A percentile compares a stretch with the other conserved stretches of the same genome.
phyloP scores from a whole-genome alignment of 2,329 filamentous ascomycete genomes.

The Exophiala xenobiotica region DNA sequence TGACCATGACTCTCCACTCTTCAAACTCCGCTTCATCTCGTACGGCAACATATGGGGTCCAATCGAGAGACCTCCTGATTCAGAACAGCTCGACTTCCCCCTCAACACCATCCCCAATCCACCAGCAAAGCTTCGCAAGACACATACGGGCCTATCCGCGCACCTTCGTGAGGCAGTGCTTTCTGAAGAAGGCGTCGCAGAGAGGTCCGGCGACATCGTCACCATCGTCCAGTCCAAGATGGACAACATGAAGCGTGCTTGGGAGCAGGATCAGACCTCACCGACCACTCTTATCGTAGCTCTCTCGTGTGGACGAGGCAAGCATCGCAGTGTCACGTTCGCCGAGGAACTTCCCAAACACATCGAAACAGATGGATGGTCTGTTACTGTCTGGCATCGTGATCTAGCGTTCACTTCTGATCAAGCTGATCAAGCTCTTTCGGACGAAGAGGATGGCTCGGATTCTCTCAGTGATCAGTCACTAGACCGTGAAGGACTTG shows the following conservation, averaged over 20 bases:
- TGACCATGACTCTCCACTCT: background rate
- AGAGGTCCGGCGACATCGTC: constrained; percentile 11
- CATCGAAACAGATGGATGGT: constrained; percentile 11
- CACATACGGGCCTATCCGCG: constrained; percentile 19
- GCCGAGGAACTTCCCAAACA: constrained; percentile 21
- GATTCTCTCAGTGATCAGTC: background rate
- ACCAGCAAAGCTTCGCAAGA: constrained; percentile 20
- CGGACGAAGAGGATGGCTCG: background rate
- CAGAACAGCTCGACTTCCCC: constrained; percentile 21
- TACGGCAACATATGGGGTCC: constrained; percentile 20
- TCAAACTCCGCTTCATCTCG: constrained; percentile 21
- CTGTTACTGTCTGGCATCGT: constrained; percentile 17
- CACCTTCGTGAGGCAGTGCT: constrained; percentile 22
- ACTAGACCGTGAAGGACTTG: background rate
- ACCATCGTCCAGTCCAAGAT: constrained; percentile 12
- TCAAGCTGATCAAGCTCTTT: background rate
- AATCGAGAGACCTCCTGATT: background rate
- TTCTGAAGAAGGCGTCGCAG: constrained; percentile 7
- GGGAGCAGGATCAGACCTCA: constrained; percentile 1
- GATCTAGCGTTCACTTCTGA: constrained; percentile 14
- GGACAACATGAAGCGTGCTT: constrained; percentile 8
- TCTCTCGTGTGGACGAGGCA: constrained; percentile 15
- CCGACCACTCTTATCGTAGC: constrained; percentile 7
- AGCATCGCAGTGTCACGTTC: constrained; percentile 19
- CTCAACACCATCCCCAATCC: constrained; percentile 20